phyloP scores from a whole-genome alignment of 2,329 filamentous ascomycete species.

The Xylariaceae sp. region DNA sequence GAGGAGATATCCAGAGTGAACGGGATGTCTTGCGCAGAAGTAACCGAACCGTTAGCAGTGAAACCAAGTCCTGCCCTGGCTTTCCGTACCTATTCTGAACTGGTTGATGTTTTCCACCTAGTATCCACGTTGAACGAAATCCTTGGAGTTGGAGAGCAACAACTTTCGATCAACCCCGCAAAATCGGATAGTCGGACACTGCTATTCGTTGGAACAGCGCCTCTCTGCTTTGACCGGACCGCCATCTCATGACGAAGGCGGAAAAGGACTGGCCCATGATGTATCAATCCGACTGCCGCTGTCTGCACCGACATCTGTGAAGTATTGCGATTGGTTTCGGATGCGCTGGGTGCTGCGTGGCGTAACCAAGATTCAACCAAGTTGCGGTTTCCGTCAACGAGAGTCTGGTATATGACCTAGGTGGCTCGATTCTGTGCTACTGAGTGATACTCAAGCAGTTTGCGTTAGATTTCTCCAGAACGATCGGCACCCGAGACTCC shows the following conservation, averaged over 20 bases:
- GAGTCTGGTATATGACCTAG: not conserved
- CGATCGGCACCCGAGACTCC: not conserved
- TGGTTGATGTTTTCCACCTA: not conserved
- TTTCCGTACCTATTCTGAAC: not conserved
- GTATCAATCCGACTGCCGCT: not conserved
- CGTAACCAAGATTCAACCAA: not conserved
- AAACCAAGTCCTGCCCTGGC: not conserved
- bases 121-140: too few relatives aligned
- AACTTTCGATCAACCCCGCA: too few relatives aligned
- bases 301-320: not conserved
- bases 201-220: not conserved
- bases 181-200: too few relatives aligned
- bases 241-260: not conserved
- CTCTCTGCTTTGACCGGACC: not conserved
- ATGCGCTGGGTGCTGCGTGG: not conserved
- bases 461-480: not conserved
- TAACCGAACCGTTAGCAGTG: constrained; percentile 1
- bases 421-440: not conserved
- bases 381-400: not conserved
- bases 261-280: not conserved
- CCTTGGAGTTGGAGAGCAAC: too few relatives aligned
- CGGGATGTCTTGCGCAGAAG: not conserved
- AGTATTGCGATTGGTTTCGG: not conserved
- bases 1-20: not conserved
- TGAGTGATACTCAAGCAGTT: not conserved